A percentile compares a stretch with the other conserved stretches of the same genome.
Conservation (phyloP, 1,284 basidiomycete genomes). For the Cryptococcus depauperatus region DNA sequence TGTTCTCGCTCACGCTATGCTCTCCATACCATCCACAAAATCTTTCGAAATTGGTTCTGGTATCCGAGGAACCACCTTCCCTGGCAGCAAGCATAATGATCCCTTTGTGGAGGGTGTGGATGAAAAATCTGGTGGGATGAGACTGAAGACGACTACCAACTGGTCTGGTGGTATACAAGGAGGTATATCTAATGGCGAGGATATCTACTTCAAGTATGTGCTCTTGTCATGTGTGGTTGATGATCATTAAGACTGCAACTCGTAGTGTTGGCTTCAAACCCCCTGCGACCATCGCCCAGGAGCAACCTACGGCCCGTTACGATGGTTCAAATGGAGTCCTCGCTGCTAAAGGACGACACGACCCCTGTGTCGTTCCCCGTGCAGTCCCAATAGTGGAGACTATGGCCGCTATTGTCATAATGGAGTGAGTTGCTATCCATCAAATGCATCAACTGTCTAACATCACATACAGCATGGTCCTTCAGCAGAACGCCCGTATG, state of each 20-base stretch:
- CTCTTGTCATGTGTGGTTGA: background rate
- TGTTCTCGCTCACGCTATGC: constrained; percentile 92
- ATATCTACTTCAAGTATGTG: constrained; percentile 87
- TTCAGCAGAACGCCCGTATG: constrained; percentile 75
- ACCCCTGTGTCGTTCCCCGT: constrained; percentile 93
- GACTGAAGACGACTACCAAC: constrained; percentile 79
- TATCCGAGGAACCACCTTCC: constrained; percentile 90
- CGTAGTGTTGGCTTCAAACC: constrained; percentile 90
- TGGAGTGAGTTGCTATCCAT: constrained; percentile 61
- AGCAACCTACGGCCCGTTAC: constrained; percentile 85
- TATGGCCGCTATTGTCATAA: constrained; percentile 91
- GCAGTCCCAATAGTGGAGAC: constrained; percentile 98
- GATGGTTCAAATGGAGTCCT: constrained; percentile 80
- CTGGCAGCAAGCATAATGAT: constrained; percentile 91
- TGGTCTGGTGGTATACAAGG: constrained; percentile 98
- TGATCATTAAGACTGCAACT: background rate
- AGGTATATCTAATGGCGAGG: constrained; percentile 94
- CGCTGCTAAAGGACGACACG: constrained; percentile 86
- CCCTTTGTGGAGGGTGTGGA: constrained; percentile 63
- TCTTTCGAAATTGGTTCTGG: constrained; percentile 97
- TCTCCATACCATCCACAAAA: constrained; percentile 97
- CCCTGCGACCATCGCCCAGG: constrained; percentile 93
- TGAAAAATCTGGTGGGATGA: constrained; percentile 47
- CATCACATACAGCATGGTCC: constrained; percentile 56
- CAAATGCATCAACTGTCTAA: no score